Percentiles rank a stretch among this genome's conserved stretches.
These are phyloP conservation scores for Anthostomella pinea DNA, from an alignment of 2,329 filamentous ascomycete genomes.

Conservation along the genomic window DNA sequence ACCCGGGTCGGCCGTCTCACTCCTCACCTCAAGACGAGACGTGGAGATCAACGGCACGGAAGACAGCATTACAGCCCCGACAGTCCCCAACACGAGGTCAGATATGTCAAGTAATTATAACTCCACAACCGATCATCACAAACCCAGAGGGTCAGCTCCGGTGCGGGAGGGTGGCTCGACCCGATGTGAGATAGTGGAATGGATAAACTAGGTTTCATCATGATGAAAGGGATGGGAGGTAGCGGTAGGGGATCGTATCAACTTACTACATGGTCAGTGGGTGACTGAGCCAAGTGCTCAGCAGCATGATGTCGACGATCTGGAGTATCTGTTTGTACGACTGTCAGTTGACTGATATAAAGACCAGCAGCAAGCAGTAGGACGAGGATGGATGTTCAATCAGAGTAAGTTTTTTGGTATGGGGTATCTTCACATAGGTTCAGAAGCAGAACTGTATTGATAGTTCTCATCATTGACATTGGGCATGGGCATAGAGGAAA, in stretches of 20 bases:
- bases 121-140: conserved; percentile 75
- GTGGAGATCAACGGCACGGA: conserved; percentile 47
- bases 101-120: conserved; percentile 43
- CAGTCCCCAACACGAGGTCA: conserved; percentile 25
- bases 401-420: conserved; percentile 61
- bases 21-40: conserved; percentile 57
- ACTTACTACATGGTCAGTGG: conserved; percentile 22
- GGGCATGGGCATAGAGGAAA: neutral
- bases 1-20: conserved; percentile 54
- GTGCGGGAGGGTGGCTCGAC: conserved; percentile 74
- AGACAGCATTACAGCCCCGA: conserved; percentile 55
- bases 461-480: conserved; percentile 59
- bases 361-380: neutral
- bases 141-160: conserved; percentile 48
- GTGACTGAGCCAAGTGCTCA: neutral
- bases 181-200: conserved; percentile 66
- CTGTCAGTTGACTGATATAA: conserved; percentile 12
- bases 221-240: conserved; percentile 20
- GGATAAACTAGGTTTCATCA: conserved; percentile 70
- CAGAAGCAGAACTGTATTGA: conserved; percentile 75
- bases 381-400: conserved; percentile 22
- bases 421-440: conserved; percentile 62
- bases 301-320: no score
- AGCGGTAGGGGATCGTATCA: neutral
- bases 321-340: conserved; percentile 6